These are phyloP conservation scores for Phytophthora sp. DNA, from an alignment of 352 stramenopile genomes.

Conservation along the genomic window DNA sequence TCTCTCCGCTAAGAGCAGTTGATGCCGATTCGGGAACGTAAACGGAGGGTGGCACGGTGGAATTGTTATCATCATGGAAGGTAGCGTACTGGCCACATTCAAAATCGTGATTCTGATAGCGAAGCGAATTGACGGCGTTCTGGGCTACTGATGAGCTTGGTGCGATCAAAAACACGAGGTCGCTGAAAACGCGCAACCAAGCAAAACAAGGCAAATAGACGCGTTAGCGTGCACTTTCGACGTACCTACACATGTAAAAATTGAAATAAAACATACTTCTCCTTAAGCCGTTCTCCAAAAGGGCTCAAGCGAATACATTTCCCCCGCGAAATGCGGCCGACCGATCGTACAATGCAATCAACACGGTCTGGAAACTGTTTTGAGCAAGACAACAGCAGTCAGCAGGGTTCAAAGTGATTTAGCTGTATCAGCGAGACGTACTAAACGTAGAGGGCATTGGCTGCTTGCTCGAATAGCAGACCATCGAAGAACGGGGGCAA, in stretches of 20 bases:
- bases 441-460: slow-evolving; percentile 48
- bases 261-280: slow-evolving; percentile 40
- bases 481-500: slow-evolving; percentile 50
- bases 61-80: neutral
- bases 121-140: slow-evolving; percentile 43
- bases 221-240: neutral
- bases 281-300: slow-evolving; percentile 43
- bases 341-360: slow-evolving; percentile 54
- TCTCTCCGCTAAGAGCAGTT: neutral
- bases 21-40: neutral
- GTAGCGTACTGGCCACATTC: neutral
- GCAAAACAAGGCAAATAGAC: neutral
- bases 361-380: slow-evolving; percentile 48
- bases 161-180: slow-evolving; percentile 62
- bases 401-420: neutral
- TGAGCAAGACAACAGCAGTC: neutral
- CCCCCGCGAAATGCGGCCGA: slow-evolving; percentile 18
- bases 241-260: no score
- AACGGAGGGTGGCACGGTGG: neutral
- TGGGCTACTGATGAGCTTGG: slow-evolving; percentile 50
- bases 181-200: slow-evolving; percentile 13
- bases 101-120: slow-evolving; percentile 5
- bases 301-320: slow-evolving; percentile 44
- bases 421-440: slow-evolving; percentile 16
- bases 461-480: slow-evolving; percentile 42